A percentile compares a stretch with the other conserved stretches of the same genome.
These are phyloP conservation scores for Neurospora sp. DNA, from an alignment of 2,329 filamentous ascomycete species.

Conservation along the genomic window DNA sequence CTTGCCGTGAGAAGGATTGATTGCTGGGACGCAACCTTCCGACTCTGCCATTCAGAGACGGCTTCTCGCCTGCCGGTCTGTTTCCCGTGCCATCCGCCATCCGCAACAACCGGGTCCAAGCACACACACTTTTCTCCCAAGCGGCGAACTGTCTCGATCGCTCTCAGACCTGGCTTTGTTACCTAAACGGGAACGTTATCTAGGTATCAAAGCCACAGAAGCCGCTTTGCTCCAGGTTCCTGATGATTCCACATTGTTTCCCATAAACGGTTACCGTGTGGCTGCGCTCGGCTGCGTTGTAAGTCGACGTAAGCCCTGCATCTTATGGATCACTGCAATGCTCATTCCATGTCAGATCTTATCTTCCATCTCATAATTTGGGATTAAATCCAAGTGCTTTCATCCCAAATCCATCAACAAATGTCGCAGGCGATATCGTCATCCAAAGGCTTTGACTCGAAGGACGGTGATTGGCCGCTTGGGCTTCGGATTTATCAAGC, in stretches of 20 bases:
- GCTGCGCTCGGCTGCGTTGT: neutral
- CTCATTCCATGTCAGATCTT: neutral
- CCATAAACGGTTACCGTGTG: neutral
- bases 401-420: neutral
- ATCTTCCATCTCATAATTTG: neutral
- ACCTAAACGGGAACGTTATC: neutral
- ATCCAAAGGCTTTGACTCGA: neutral
- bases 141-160: neutral
- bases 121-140: neutral
- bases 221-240: neutral
- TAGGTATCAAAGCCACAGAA: neutral
- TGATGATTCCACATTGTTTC: neutral
- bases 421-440: neutral
- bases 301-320: neutral
- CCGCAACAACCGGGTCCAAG: neutral
- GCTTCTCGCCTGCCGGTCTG: neutral
- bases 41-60: neutral
- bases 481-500: neutral
- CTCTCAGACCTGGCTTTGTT: neutral
- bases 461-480: neutral
- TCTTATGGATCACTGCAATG: neutral
- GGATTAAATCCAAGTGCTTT: neutral
- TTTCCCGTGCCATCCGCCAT: neutral
- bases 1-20: neutral
- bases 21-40: neutral